These are phyloP conservation scores for Anthoceros angustus DNA, from an alignment of 225 moss, liverwort and hornwort species.

Conservation along the genomic window DNA sequence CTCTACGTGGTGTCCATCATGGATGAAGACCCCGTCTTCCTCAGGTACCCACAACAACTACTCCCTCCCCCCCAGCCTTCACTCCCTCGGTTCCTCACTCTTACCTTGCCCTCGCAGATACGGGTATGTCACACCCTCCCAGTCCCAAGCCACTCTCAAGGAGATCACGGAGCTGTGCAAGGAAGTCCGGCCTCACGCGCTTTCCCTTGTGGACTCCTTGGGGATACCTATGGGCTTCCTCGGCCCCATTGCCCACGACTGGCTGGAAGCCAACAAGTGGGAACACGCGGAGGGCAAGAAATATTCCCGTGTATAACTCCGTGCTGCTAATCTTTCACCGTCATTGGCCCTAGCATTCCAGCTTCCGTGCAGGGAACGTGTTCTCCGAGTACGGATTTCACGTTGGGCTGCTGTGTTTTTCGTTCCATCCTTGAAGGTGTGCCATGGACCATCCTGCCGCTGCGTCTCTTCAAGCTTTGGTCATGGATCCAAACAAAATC, in stretches of 20 bases:
- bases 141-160: constrained; percentile 32
- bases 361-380: no score
- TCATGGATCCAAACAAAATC: no score
- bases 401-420: no score
- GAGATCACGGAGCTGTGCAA: constrained; percentile 43
- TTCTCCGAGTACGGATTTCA: no score
- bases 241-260: constrained; percentile 69
- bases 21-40: constrained; percentile 46
- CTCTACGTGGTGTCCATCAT: constrained; percentile 43
- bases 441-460: no score
- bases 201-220: constrained; percentile 57
- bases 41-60: constrained; percentile 24
- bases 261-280: constrained; percentile 72
- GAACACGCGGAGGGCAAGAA: constrained; percentile 16
- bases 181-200: constrained; percentile 53
- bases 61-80: neutral
- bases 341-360: no score
- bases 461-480: no score
- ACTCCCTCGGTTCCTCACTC: neutral
- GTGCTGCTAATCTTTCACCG: no score
- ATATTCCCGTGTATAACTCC: neutral
- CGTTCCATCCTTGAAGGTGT: no score
- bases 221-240: constrained; percentile 39
- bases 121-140: constrained; percentile 38
- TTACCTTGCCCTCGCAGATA: constrained; percentile 21